Conservation (phyloP, 768 basidiomycete genomes). For the Tylopilus intermedius region DNA sequence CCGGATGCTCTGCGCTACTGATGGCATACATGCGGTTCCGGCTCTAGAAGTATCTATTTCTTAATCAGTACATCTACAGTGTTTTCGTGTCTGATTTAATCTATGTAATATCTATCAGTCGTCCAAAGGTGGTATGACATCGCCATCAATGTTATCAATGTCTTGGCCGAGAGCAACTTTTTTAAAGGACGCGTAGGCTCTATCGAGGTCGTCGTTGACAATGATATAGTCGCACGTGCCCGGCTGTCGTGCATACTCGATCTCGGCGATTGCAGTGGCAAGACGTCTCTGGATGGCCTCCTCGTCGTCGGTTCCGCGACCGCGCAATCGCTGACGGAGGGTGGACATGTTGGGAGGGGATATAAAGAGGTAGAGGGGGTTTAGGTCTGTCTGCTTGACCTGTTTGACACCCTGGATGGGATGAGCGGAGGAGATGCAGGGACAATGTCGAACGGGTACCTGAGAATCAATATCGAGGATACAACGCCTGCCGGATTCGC, state of each 20-base stretch:
- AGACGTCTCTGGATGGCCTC: constrained; percentile 70
- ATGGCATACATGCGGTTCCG: constrained; percentile 85
- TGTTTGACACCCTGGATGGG: constrained; percentile 77
- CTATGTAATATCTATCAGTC: constrained; percentile 32
- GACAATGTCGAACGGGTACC: constrained; percentile 31
- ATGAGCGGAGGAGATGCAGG: not conserved
- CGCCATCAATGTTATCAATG: constrained; percentile 46
- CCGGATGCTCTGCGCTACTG: constrained; percentile 78
- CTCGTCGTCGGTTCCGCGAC: constrained; percentile 82
- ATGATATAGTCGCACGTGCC: constrained; percentile 77
- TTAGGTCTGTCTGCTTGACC: constrained; percentile 75
- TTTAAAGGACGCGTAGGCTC: constrained; percentile 76
- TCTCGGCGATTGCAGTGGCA: constrained; percentile 70
- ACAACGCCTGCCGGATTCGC: constrained; percentile 69
- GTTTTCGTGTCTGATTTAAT: not conserved
- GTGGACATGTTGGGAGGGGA: constrained; percentile 77
- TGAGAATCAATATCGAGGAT: constrained; percentile 96
- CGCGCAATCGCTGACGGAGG: constrained; percentile 64
- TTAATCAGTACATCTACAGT: not conserved
- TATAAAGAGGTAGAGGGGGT: constrained; percentile 89
- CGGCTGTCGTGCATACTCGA: constrained; percentile 76
- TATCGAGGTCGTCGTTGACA: constrained; percentile 85
- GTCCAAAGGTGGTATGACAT: constrained; percentile 62
- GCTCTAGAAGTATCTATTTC: constrained; percentile 16
- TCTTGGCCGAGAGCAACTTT: constrained; percentile 68